Base-by-base conservation (phyloP, 352 stramenopile genomes). In the Albugo laibachii region DNA sequence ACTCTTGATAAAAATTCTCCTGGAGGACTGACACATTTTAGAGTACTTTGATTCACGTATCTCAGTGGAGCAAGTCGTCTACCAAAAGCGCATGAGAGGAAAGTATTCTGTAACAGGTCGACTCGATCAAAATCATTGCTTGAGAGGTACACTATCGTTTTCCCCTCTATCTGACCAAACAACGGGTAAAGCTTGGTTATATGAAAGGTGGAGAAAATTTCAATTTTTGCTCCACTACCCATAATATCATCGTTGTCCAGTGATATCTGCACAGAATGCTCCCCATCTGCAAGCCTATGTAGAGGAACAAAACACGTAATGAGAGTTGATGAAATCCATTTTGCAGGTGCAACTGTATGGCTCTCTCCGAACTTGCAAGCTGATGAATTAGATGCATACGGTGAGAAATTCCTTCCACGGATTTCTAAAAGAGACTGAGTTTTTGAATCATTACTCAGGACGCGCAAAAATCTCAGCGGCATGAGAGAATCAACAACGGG, bases 401-500 rank as follows among this genome's bases (percentile, higher is more conserved):
- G 24, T 31, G 24, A 19, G 8, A 43, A 43, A 24, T 43, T 19
- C 8, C 38, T 43, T 19, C 38, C 38, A 24, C 38, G 38, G 3
- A 43, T 43, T 24, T 43, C 38, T 43, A 43, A 41, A 41, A 41
- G 16, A 8, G 3, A 8, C 20, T 3, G 38, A 31, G 24, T 3
- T 31, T 31, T 51, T n/a, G 13, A 27, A 38, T n/a, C 13, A 13
- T 20, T 16, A 4, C 24, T 36, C 5, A 15, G 39, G 6, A 10
- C 13, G 36, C 21, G 47, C 38, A 49, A 62, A 14, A 16, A 52
- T 42, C 0, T 40, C 16, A 6, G 8, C 8, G 55, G 55, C 1
- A 44, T 18, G 1, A 62, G 24, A 1, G 51, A 51, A 5, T 10
- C 15, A 13, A 62, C 16, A 12, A 47, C 36, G 19, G 54, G 19